Evolutionary conservation across 768 basidiomycete genomes (phyloP).

Genomic region (Sarcodon aspratus): DNA sequence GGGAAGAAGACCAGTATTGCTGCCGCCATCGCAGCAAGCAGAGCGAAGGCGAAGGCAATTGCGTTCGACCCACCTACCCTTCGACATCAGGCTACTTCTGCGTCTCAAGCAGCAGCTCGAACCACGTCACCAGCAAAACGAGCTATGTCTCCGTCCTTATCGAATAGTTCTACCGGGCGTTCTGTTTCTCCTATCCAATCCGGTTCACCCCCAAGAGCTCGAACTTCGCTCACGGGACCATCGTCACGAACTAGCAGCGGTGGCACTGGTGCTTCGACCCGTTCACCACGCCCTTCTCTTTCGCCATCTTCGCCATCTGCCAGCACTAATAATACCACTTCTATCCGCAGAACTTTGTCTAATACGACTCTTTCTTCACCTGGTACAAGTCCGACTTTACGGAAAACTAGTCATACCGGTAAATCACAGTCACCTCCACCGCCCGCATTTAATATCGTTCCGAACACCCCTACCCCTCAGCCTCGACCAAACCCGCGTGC

Average conservation of each 20-base stretch:
- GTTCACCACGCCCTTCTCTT: slow-evolving; percentile 10
- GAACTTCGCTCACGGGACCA: slow-evolving; percentile 5
- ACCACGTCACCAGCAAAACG: slow-evolving; percentile 29
- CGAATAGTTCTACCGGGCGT: slow-evolving; percentile 13
- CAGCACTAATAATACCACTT: slow-evolving; percentile 3
- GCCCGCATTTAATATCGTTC: slow-evolving; percentile 3
- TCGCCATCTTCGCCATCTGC: slow-evolving; percentile 4
- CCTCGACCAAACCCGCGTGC: not conserved
- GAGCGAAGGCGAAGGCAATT: slow-evolving; percentile 78
- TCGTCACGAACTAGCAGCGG: slow-evolving; percentile 8
- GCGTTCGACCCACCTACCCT: slow-evolving; percentile 72
- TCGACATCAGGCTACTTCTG: slow-evolving; percentile 74
- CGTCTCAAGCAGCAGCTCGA: slow-evolving; percentile 38
- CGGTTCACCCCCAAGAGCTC: slow-evolving; percentile 13
- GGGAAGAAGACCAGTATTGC: slow-evolving; percentile 73
- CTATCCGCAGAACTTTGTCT: slow-evolving; percentile 7
- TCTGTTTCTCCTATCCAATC: not conserved
- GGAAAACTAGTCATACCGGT: slow-evolving; percentile 20
- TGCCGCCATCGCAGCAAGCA: slow-evolving; percentile 82
- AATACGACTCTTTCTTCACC: slow-evolving; percentile 12
- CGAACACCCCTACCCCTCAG: slow-evolving; percentile 5
- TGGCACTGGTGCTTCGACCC: slow-evolving; percentile 9
- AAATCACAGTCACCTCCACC: slow-evolving; percentile 20
- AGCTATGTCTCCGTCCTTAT: slow-evolving; percentile 25
- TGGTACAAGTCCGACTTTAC: slow-evolving; percentile 14